Evolutionary conservation across 208 protist genomes (phyloP).

Genomic region (Crithidia thermophila): DNA sequence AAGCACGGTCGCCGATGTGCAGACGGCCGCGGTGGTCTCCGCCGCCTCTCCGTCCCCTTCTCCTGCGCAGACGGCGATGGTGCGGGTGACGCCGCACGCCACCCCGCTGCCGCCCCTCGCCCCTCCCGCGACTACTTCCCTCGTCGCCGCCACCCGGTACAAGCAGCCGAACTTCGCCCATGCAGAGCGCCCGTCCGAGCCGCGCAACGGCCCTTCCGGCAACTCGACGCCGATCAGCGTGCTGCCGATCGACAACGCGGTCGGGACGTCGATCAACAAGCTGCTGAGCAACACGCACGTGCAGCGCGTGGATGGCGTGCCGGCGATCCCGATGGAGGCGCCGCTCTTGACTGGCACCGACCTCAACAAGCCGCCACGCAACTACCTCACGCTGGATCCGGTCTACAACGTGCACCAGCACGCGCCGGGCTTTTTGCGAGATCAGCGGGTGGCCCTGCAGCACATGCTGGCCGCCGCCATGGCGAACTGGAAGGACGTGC

Average conservation of each 20-base stretch:
- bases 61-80: too few species aligned
- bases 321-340: conserved; percentile 56
- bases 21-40: too few species aligned
- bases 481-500: conserved; percentile 58
- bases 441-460: conserved; percentile 60
- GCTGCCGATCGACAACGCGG: conserved; percentile 19
- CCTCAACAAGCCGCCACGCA: conserved; percentile 70
- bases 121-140: too few species aligned
- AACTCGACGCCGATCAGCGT: conserved; percentile 25
- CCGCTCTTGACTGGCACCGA: conserved; percentile 67
- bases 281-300: conserved; percentile 59
- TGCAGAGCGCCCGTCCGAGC: too few species aligned
- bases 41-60: too few species aligned
- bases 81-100: too few species aligned
- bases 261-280: conserved; percentile 13
- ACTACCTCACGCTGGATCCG: conserved; percentile 72
- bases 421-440: conserved; percentile 75
- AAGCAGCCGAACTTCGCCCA: too few species aligned
- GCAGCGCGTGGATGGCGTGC: conserved; percentile 58
- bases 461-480: conserved; percentile 60
- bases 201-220: neutral
- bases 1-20: too few species aligned
- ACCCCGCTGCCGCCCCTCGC: too few species aligned
- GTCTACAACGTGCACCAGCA: conserved; percentile 78
- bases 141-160: too few species aligned